Conservation (phyloP, 352 stramenopile genomes). For the Pythium plurisporium region DNA sequence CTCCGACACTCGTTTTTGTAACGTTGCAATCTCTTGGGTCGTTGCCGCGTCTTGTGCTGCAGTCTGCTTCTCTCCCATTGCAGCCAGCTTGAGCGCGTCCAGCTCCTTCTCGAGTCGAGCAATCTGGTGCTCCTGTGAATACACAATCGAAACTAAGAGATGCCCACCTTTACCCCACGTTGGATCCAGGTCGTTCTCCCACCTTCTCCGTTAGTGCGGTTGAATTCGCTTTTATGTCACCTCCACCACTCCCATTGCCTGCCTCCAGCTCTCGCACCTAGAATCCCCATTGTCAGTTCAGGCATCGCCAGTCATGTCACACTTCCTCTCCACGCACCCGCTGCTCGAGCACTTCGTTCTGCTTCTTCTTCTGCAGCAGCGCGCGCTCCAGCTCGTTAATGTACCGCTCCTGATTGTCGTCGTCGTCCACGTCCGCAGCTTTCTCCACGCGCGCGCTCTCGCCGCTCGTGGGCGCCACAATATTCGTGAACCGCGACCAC, state of each 20-base stretch:
- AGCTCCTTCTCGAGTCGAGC: conserved; percentile 1
- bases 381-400: conserved; percentile 72
- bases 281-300: too few relatives aligned
- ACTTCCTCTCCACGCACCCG: conserved; percentile 22
- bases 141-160: not conserved
- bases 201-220: too few relatives aligned
- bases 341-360: conserved; percentile 54
- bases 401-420: conserved; percentile 74
- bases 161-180: too few relatives aligned
- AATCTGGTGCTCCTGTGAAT: not conserved
- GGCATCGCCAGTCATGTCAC: too few relatives aligned
- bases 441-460: not conserved
- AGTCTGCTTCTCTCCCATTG: not conserved
- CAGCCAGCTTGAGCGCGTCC: not conserved
- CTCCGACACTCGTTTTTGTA: conserved; percentile 19
- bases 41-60: not conserved
- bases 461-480: conserved; percentile 1
- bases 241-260: not conserved
- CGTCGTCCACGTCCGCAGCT: conserved; percentile 32
- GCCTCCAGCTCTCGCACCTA: conserved; percentile 26
- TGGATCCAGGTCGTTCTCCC: too few relatives aligned
- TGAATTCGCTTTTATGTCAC: too few relatives aligned
- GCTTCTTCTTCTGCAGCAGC: conserved; percentile 70
- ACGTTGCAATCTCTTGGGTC: not conserved
- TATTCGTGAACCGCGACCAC: conserved; percentile 19